Base-by-base conservation (phyloP, 2,329 filamentous ascomycete species). In the Madurella mycetomatis region DNA sequence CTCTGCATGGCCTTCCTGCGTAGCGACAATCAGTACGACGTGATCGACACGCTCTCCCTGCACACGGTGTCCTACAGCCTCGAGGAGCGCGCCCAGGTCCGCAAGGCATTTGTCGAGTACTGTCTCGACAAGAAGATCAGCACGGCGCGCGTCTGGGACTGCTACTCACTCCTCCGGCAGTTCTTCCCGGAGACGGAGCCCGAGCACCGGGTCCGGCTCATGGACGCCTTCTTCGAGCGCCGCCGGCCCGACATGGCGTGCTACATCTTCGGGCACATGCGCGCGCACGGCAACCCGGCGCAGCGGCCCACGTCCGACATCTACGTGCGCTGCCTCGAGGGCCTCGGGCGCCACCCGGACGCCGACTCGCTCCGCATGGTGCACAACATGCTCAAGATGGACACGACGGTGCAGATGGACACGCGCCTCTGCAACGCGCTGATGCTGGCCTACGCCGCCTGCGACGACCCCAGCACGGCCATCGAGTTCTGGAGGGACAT, bases 331-430 rank as follows among this genome's bases (percentile, higher is more conserved):
- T 92, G 86, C 58, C 86, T 97, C 54, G 82, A 88, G 56, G 89
- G 90, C 2, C 81, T 96, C 19, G 85, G 86, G 3, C 69, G 71
- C n/a, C 70, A 72, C 41, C 76, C 77, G 9, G 84, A 88, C 62
- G 65, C 72, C 1, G 84, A 88, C 53, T 84, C 84, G 41, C 73
- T 96, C 17, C 82, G 84, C 55, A 82, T 87, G 58, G 82, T 95
- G 2, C 88, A 96, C 73, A 96, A 96, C 67, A 92, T 96, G 83
- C 78, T 96, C 61, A 97, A 96, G 73, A 85, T 96, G 69, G 94
- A 99, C 69, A 80, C 85, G n/a, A 81, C 83, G 41, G 79, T 97
- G 39, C 84, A 92, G 62, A 79, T 86, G 4, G 85, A 81, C 62
- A 97, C 92, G 0, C 77, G 76, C 52, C 76, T 97, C 2, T 83